Percentiles rank a stretch among this genome's conserved stretches.
Conservation (phyloP, 2,329 filamentous ascomycete species). For the Phaeoacremonium minimum region DNA sequence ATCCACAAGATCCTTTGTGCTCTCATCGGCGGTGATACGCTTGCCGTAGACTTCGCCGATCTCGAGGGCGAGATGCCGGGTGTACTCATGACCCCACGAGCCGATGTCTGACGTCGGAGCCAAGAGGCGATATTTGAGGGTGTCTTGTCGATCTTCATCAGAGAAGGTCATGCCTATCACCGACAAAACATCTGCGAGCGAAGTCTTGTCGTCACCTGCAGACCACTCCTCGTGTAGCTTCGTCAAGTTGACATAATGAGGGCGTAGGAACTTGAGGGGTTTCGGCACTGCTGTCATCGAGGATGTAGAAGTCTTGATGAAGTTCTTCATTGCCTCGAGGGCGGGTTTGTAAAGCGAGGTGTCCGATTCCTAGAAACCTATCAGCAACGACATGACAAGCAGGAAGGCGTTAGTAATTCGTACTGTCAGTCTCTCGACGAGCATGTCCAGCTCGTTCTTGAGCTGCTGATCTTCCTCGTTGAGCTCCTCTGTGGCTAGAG, state of each 20-base stretch:
- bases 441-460: constrained; percentile 96
- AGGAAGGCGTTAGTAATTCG: constrained; percentile 4
- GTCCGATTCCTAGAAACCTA: constrained; percentile 73
- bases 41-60: constrained; percentile 93
- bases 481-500: constrained; percentile 69
- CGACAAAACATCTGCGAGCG: constrained; percentile 90
- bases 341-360: constrained; percentile 84
- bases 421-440: constrained; percentile 91
- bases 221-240: constrained; percentile 89
- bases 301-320: constrained; percentile 98
- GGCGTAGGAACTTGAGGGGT: constrained; percentile 94
- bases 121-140: constrained; percentile 89
- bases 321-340: constrained; percentile 93
- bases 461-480: constrained; percentile 98
- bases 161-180: constrained; percentile 99
- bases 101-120: constrained; percentile 88
- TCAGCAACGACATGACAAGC: no score
- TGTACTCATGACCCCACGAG: constrained; percentile 98
- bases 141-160: constrained; percentile 92
- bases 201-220: constrained; percentile 76
- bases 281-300: constrained; percentile 99
- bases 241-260: constrained; percentile 87
- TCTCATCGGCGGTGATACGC: constrained; percentile 78
- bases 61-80: constrained; percentile 89
- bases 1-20: constrained; percentile 78